Base-by-base conservation (phyloP, 2,329 filamentous ascomycete genomes). In the Xylaria sp. region DNA sequence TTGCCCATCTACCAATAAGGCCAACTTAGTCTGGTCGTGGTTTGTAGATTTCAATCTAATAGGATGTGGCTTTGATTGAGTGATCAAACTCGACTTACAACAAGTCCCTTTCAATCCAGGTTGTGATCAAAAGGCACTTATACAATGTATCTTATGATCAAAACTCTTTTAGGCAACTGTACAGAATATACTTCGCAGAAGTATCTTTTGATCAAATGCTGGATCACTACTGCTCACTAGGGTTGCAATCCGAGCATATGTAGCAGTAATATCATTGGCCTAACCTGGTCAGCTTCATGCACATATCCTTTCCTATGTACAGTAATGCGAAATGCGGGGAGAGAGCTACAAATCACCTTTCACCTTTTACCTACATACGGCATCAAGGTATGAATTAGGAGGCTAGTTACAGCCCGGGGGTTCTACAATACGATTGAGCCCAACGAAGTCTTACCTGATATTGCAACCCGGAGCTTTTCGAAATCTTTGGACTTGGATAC, bases 131-230 rank as follows among this genome's bases (percentile, higher is more conserved):
- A 68, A 65, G 62, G 36, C 36, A 68, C 66, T 55, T 65, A 53
- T 48, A 59, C 28, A 32, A 65, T 62, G 66, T 68, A 68, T 56
- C 62, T 59, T 68, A 55, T 58, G 52, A 68, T 65, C 66, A 68
- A 60, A 55, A 13, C 18, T 13, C 25, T 32, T 36, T 39, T 39
- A 28, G 53, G 53, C 23, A 39, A 34, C 41, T n/a, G 30, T 15
- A 45, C 46, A 12, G 9, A 34, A 59, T 52, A 32, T 68, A 61
- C 58, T 48, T 62, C 30, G 7, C 2, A 41, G 18, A 65, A 62
- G 62, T 68, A 68, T 39, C 62, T 65, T 68, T 65, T 46, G 58
- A 68, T 68, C 66, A 65, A 62, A 59, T 8, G 8, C 34, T 15
- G 15, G 57, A 59, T 55, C 32, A 58, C 48, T 58, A 18, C 50